phyloP scores from a whole-genome alignment of 2,329 filamentous ascomycete species.

The Calonectria hongkongensis region DNA sequence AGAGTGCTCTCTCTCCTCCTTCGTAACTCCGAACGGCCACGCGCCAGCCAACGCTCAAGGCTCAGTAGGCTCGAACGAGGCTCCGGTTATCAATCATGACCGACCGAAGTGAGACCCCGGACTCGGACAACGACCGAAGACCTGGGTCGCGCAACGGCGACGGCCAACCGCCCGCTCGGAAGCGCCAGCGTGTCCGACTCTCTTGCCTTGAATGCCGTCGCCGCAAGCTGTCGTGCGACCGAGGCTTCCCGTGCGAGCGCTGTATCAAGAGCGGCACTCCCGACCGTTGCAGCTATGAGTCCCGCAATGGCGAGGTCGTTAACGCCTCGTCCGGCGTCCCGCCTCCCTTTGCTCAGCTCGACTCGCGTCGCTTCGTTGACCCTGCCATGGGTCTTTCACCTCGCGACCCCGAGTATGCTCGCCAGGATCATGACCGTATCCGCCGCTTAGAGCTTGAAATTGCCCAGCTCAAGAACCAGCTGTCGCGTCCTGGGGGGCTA shows the following conservation, averaged over 20 bases:
- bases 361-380: constrained; percentile 61
- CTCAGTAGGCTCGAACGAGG: constrained; percentile 29
- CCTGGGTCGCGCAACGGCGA: constrained; percentile 55
- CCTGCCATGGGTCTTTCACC: constrained; percentile 55
- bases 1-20: constrained; percentile 48
- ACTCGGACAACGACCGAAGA: constrained; percentile 59
- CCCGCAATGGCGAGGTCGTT: constrained; percentile 71
- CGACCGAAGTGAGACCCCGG: constrained; percentile 63
- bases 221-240: constrained; percentile 77
- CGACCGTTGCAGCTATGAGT: constrained; percentile 76
- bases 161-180: constrained; percentile 67
- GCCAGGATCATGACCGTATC: constrained; percentile 75
- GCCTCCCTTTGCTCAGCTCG: constrained; percentile 65
- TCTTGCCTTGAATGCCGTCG: constrained; percentile 77
- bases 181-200: constrained; percentile 75
- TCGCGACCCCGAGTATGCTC: constrained; percentile 61
- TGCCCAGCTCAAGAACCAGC: constrained; percentile 72
- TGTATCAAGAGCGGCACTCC: constrained; percentile 78
- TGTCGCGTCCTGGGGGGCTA: constrained; percentile 67
- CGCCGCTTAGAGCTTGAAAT: constrained; percentile 76
- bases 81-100: constrained; percentile 51
- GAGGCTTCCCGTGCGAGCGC: constrained; percentile 77
- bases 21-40: constrained; percentile 61
- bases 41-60: constrained; percentile 48
- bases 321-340: constrained; percentile 68